Percentiles rank a stretch among this genome's conserved stretches.
Conservation (phyloP, 768 basidiomycete genomes). For the Grammothele lineata region DNA sequence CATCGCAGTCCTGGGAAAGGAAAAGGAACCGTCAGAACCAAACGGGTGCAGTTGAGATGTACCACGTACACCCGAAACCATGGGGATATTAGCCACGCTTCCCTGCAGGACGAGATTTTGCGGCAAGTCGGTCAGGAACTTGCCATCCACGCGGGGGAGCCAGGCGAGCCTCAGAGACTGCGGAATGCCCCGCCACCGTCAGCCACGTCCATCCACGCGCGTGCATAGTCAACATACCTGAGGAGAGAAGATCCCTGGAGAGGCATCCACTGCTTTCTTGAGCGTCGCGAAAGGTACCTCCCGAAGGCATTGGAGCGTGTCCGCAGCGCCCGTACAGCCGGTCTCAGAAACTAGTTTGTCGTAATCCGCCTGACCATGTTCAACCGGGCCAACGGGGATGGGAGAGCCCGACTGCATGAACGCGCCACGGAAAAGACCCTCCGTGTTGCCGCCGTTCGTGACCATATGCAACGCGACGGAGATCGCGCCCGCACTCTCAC, state of each 20-base stretch:
- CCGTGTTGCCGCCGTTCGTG: slow-evolving; percentile 20
- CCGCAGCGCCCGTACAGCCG: slow-evolving; percentile 29
- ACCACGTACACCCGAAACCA: slow-evolving; percentile 35
- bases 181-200: too few species aligned
- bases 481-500: slow-evolving; percentile 38
- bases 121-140: slow-evolving; percentile 39
- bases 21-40: neutral
- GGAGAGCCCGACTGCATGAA: slow-evolving; percentile 33
- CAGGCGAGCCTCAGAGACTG: slow-evolving; percentile 45
- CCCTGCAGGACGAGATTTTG: slow-evolving; percentile 39
- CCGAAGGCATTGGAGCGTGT: slow-evolving; percentile 41
- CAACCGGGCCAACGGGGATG: slow-evolving; percentile 13
- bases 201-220: too few species aligned
- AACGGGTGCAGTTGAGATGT: neutral
- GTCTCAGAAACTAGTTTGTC: slow-evolving; percentile 36
- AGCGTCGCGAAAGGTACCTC: slow-evolving; percentile 29
- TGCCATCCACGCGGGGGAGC: slow-evolving; percentile 47
- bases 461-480: slow-evolving; percentile 27
- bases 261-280: slow-evolving; percentile 30
- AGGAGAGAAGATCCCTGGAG: slow-evolving; percentile 30
- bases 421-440: slow-evolving; percentile 27
- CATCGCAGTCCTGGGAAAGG: slow-evolving; percentile 38
- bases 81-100: slow-evolving; percentile 44
- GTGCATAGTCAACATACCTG: slow-evolving; percentile 30
- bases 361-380: slow-evolving; percentile 33